phyloP scores from a whole-genome alignment of 2,329 filamentous ascomycete genomes.

The Alternaria rosae region DNA sequence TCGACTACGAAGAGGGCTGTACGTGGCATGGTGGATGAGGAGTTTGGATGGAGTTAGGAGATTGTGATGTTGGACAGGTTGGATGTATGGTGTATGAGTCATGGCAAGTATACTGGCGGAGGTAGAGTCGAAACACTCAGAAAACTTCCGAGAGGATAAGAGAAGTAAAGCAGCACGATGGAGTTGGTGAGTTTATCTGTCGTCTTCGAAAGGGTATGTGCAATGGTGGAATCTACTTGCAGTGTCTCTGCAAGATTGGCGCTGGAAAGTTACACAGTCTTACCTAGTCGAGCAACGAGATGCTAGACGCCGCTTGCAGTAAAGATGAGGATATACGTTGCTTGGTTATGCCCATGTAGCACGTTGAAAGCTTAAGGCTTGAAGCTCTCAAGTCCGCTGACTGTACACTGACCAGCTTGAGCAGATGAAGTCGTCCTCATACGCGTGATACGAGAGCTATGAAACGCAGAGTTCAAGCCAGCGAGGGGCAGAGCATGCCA shows the following conservation, averaged over 20 bases:
- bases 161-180: too few relatives aligned
- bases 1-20: background rate
- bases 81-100: background rate
- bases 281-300: background rate
- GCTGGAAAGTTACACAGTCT: background rate
- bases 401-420: background rate
- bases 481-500: background rate
- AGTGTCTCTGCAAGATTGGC: background rate
- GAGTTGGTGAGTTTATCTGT: background rate
- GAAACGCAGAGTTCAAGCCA: background rate
- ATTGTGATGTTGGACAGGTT: background rate
- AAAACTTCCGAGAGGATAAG: too few relatives aligned
- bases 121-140: background rate
- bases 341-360: fast-evolving
- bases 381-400: background rate
- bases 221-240: fast-evolving
- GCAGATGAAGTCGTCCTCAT: background rate
- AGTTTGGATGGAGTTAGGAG: too few relatives aligned
- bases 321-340: background rate
- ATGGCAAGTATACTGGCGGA: background rate
- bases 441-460: background rate
- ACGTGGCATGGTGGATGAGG: background rate
- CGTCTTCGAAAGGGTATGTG: background rate
- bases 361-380: background rate
- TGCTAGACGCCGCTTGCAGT: background rate